These are phyloP conservation scores for Cutaneotrichosporon curvatum DNA, from an alignment of 1,284 basidiomycete genomes.

Conservation along the genomic window DNA sequence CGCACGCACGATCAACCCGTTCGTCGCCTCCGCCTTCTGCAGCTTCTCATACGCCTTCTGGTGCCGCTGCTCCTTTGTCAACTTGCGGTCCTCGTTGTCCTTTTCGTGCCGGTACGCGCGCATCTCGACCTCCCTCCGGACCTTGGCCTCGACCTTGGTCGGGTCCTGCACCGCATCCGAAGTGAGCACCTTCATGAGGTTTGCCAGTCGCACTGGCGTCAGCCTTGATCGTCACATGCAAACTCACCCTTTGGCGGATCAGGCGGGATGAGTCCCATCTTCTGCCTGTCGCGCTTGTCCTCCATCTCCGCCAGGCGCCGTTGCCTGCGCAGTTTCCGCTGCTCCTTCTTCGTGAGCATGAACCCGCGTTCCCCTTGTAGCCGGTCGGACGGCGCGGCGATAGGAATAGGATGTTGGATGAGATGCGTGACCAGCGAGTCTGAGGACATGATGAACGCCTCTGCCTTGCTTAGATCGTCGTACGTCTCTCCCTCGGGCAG, in stretches of 20 bases:
- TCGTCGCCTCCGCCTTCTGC: constrained; percentile 67
- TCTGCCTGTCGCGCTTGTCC: constrained; percentile 89
- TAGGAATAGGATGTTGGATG: constrained; percentile 94
- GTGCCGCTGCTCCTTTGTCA: constrained; percentile 79
- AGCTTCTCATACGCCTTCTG: constrained; percentile 83
- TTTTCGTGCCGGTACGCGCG: constrained; percentile 84
- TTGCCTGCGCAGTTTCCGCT: constrained; percentile 93
- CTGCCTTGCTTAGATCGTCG: constrained; percentile 55
- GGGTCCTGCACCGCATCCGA: constrained; percentile 93
- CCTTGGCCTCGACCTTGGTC: constrained; percentile 91
- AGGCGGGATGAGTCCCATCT: constrained; percentile 92
- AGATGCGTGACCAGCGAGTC: constrained; percentile 80
- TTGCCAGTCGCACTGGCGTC: constrained; percentile 87
- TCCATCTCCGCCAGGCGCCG: constrained; percentile 80
- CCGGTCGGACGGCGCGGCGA: constrained; percentile 79
- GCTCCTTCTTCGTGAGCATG: constrained; percentile 89
- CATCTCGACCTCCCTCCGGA: constrained; percentile 84
- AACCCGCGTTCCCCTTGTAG: constrained; percentile 67
- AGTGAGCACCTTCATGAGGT: constrained; percentile 96
- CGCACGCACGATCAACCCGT: constrained; percentile 75
- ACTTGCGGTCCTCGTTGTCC: constrained; percentile 80
- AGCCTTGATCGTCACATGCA: constrained; percentile 52
- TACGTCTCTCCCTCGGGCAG: constrained; percentile 62
- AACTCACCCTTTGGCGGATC: constrained; percentile 93
- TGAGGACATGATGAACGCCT: constrained; percentile 54